Evolutionary conservation across 805 yeast species (phyloP).

Genomic region (Millerago galiae): DNA sequence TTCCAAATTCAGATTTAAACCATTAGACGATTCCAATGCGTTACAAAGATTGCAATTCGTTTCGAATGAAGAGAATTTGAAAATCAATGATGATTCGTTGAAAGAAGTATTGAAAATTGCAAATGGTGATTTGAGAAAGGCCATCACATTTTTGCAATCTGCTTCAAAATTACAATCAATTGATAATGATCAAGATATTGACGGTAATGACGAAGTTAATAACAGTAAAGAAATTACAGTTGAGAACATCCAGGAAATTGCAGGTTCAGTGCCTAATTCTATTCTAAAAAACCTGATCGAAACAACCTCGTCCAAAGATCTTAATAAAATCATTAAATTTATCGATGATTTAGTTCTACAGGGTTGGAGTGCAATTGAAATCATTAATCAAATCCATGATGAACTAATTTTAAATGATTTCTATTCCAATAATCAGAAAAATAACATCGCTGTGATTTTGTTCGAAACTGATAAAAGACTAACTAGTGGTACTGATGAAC

Average conservation of each 20-base stretch:
- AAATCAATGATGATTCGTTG: slow-evolving; percentile 44
- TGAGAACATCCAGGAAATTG: slow-evolving; percentile 54
- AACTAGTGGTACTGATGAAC: slow-evolving; percentile 85
- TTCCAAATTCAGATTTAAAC: slow-evolving; percentile 86
- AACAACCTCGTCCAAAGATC: slow-evolving; percentile 28
- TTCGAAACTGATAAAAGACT: slow-evolving; percentile 72
- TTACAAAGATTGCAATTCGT: slow-evolving; percentile 59
- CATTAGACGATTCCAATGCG: slow-evolving; percentile 67
- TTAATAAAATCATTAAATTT: slow-evolving; percentile 29
- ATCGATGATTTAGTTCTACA: slow-evolving; percentile 51
- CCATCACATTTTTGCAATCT: slow-evolving; percentile 85
- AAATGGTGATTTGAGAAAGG: slow-evolving; percentile 87
- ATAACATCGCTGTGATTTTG: slow-evolving; percentile 52
- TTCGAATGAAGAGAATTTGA: slow-evolving; percentile 39
- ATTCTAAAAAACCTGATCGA: slow-evolving; percentile 37
- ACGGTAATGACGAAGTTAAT: slow-evolving; percentile 23
- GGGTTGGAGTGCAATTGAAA: slow-evolving; percentile 78
- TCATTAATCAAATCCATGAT: slow-evolving; percentile 68
- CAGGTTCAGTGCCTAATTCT: slow-evolving; percentile 62
- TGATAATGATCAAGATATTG: slow-evolving; percentile 28
- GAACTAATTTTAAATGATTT: slow-evolving; percentile 49
- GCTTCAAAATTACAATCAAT: slow-evolving; percentile 50
- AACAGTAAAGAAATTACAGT: slow-evolving; percentile 30
- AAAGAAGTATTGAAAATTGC: slow-evolving; percentile 64
- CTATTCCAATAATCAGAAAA: slow-evolving; percentile 50